Conservation (phyloP, 345 rosid genomes). For the Passiflora organensis region DNA sequence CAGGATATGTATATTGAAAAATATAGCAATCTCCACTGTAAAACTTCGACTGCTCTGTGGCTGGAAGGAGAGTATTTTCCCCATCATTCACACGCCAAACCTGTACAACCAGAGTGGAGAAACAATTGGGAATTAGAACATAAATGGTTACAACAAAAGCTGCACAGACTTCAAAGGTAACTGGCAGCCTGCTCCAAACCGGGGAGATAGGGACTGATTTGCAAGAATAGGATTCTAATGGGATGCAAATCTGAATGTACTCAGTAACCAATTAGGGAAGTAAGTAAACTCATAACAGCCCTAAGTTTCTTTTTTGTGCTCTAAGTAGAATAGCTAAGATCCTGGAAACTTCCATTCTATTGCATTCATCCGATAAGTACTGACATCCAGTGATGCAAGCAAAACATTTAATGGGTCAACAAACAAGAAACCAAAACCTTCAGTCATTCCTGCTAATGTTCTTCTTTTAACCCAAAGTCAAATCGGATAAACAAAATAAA, state of each 20-base stretch:
- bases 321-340: no score
- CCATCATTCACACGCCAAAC: conserved; percentile 79
- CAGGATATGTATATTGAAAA: conserved; percentile 82
- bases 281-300: background rate
- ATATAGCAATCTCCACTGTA: conserved; percentile 89
- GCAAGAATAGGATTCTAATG: no score
- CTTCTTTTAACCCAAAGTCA: no score
- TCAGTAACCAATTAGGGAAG: background rate
- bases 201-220: no score
- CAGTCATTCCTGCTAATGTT: no score
- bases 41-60: conserved; percentile 79
- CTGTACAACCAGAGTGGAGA: conserved; percentile 30
- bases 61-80: conserved; percentile 69
- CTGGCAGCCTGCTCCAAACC: no score
- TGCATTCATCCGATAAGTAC: no score
- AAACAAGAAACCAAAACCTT: background rate
- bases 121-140: conserved; percentile 13
- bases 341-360: no score
- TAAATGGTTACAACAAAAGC: background rate
- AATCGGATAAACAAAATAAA: conserved; percentile 1
- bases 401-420: background rate
- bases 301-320: background rate
- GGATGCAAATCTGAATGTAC: background rate
- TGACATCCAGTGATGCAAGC: background rate
- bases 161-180: no score